A percentile compares a stretch with the other conserved stretches of the same genome.
These are phyloP conservation scores for Pythium scleroteichum DNA, from an alignment of 352 stramenopile species.

Conservation along the genomic window DNA sequence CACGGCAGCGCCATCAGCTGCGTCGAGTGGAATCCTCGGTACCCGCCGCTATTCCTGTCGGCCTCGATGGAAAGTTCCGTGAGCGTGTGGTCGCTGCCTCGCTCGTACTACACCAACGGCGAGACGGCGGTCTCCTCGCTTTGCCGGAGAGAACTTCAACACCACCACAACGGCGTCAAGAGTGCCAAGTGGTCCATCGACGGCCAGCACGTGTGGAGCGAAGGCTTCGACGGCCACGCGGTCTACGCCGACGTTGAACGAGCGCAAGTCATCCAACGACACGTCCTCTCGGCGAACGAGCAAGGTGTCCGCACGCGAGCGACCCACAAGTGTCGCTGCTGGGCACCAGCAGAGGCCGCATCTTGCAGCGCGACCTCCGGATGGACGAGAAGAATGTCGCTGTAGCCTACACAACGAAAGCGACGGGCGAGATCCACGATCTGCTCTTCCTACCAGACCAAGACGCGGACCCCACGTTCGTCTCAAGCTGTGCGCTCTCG, in stretches of 20 bases:
- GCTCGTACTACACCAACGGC: background rate
- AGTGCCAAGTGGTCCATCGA: constrained; percentile 60
- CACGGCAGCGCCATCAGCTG: constrained; percentile 37
- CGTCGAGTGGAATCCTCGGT: constrained; percentile 46
- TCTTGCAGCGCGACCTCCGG: constrained; percentile 39
- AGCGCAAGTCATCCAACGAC: background rate
- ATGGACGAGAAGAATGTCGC: background rate
- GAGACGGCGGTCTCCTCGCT: background rate
- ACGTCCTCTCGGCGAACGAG: constrained; percentile 8
- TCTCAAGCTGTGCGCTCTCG: constrained; percentile 48
- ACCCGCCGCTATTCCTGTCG: constrained; percentile 44
- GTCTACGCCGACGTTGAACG: constrained; percentile 20
- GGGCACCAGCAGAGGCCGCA: constrained; percentile 12
- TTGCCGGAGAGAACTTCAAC: constrained; percentile 22
- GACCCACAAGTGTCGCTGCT: constrained; percentile 11
- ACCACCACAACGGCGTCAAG: constrained; percentile 47
- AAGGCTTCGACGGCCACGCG: constrained; percentile 38
- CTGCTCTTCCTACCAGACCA: constrained; percentile 44
- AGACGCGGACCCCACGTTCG: constrained; percentile 30
- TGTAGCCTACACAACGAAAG: constrained; percentile 21
- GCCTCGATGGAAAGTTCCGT: constrained; percentile 62
- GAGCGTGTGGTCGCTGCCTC: constrained; percentile 40
- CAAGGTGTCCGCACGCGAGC: background rate
- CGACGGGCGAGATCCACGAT: constrained; percentile 54
- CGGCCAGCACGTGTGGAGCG: constrained; percentile 40